phyloP scores from a whole-genome alignment of 2,329 filamentous ascomycete species.

The Achaetomium macrosporum region DNA sequence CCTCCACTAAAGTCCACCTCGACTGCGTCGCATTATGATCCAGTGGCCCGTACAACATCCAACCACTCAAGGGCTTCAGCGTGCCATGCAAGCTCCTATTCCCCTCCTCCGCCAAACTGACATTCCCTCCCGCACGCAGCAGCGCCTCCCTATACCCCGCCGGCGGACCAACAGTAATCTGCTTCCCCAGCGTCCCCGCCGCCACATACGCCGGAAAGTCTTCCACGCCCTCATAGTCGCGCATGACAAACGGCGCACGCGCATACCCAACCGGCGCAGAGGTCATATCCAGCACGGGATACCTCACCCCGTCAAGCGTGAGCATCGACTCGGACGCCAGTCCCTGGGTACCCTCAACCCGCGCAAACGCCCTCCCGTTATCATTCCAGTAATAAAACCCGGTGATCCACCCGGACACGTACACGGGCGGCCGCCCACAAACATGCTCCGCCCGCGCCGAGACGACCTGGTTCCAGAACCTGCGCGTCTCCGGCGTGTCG shows the following conservation, averaged over 20 bases:
- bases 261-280: not conserved
- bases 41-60: constrained; percentile 15
- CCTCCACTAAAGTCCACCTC: not conserved
- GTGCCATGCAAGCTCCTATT: constrained; percentile 6
- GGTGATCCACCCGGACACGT: constrained; percentile 43
- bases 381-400: constrained; percentile 41
- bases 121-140: not conserved
- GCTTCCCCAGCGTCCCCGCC: constrained; percentile 32
- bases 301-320: constrained; percentile 23
- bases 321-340: constrained; percentile 4
- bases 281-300: constrained; percentile 18
- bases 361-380: constrained; percentile 28
- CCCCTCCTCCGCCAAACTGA: not conserved
- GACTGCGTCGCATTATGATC: not conserved
- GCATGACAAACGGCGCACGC: too few species aligned
- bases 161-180: constrained; percentile 21
- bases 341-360: too few species aligned
- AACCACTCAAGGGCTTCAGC: constrained; percentile 9
- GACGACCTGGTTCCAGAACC: constrained; percentile 42
- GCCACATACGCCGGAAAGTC: constrained; percentile 33
- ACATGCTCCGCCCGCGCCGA: constrained; percentile 29
- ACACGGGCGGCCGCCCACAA: constrained; percentile 30
- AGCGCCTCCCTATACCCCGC: constrained; percentile 31
- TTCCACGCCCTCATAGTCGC: constrained; percentile 20
- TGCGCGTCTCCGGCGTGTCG: constrained; percentile 26